These are phyloP conservation scores for Tricholoma matsutake DNA, from an alignment of 768 basidiomycete species.

Conservation along the genomic window DNA sequence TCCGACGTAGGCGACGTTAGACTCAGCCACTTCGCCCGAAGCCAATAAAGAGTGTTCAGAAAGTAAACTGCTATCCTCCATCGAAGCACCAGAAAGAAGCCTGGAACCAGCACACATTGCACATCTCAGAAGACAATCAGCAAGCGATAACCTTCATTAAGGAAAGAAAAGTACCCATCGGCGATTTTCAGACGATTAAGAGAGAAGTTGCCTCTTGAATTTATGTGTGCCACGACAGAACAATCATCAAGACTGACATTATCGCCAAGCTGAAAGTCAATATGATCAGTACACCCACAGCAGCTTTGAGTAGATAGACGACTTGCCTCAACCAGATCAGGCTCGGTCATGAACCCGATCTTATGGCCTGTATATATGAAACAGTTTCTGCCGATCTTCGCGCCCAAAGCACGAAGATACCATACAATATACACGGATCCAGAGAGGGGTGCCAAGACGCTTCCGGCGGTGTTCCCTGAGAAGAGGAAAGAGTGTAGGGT, in stretches of 20 bases:
- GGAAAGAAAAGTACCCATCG: slow-evolving; percentile 24
- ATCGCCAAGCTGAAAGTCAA: slow-evolving; percentile 33
- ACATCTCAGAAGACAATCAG: slow-evolving; percentile 21
- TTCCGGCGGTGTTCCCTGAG: slow-evolving; percentile 40
- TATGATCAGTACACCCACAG: neutral
- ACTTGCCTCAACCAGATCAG: slow-evolving; percentile 41
- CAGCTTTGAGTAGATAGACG: slow-evolving; percentile 1
- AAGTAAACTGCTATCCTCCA: slow-evolving; percentile 48
- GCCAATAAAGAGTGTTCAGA: slow-evolving; percentile 46
- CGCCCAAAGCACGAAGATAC: slow-evolving; percentile 42
- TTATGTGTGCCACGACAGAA: slow-evolving; percentile 47
- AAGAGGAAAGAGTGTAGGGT: slow-evolving; percentile 31
- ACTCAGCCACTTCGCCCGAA: slow-evolving; percentile 44
- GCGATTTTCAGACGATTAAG: slow-evolving; percentile 41
- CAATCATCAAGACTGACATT: slow-evolving; percentile 44
- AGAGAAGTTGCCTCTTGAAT: slow-evolving; percentile 44
- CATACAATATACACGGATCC: slow-evolving; percentile 44
- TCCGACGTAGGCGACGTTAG: slow-evolving; percentile 36
- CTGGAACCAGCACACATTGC: slow-evolving; percentile 45
- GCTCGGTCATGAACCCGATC: slow-evolving; percentile 44
- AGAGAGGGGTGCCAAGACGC: slow-evolving; percentile 36
- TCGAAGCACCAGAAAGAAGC: slow-evolving; percentile 46
- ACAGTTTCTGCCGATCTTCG: slow-evolving; percentile 42
- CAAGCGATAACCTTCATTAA: neutral
- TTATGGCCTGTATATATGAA: slow-evolving; percentile 39